Conservation (phyloP, 305 asterid species). For the Solanum chacoense region DNA sequence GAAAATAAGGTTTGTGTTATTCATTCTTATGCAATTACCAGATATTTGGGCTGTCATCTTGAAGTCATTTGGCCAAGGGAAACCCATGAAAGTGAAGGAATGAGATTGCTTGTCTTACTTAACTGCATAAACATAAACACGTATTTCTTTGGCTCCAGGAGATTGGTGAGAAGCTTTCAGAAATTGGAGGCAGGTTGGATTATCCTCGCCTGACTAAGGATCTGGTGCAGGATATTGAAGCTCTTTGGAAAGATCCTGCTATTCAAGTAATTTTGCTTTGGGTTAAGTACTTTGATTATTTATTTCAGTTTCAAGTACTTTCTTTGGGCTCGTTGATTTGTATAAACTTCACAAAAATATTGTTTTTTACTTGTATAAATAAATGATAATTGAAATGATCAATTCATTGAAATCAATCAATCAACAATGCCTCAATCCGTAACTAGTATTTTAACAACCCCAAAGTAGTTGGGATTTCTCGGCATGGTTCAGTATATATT, state of each 20-base stretch:
- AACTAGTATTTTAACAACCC: not conserved
- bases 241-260: constrained; percentile 87
- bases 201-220: constrained; percentile 68
- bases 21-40: not conserved
- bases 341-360: not conserved
- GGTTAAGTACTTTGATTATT: not conserved
- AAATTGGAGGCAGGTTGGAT: constrained; percentile 79
- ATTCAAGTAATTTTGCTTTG: constrained; percentile 43
- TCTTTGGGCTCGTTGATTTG: not conserved
- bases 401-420: not conserved
- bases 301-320: not conserved
- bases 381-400: not conserved
- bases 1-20: constrained; percentile 61
- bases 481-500: not conserved
- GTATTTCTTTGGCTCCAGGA: constrained; percentile 36
- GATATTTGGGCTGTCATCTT: not conserved
- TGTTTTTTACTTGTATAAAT: not conserved
- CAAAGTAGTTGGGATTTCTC: not conserved
- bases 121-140: not conserved
- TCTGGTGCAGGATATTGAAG: constrained; percentile 60
- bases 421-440: not conserved
- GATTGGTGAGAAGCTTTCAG: constrained; percentile 76
- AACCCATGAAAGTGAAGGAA: not conserved
- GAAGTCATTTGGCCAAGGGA: not conserved
- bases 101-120: not conserved